Base-by-base conservation (phyloP, 2,329 filamentous ascomycete species). In the Sclerotinia minor region DNA sequence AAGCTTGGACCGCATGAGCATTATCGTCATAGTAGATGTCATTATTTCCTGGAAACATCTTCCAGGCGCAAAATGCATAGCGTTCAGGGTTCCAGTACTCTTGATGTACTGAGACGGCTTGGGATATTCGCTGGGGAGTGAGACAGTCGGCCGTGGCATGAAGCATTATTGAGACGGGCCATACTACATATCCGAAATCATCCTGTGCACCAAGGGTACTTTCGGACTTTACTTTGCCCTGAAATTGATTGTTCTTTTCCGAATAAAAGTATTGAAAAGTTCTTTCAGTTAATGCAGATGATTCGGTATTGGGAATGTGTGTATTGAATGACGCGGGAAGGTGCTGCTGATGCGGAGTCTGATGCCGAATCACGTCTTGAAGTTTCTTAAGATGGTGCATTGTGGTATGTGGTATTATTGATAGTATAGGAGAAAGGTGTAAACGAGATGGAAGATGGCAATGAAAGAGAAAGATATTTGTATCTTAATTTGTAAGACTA, bases 1-100 rank as follows among this genome's bases (percentile, higher is more conserved):
- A 57, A 29, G 69, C 67, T 53, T 73, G 72, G 21, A 67, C 64
- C 2, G 69, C 69, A 66, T 73, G 71, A 4, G 67, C 69, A 26
- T 73, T 73, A 29, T 73, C 71, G 53, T 73, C 71, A 49, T 71
- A 73, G 44, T 71, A 73, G 9, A 73, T 72, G 38, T 73, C 72
- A 8, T 70, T 61, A n/a, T 72, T 73, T 32, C 72, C 72, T 0
- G 69, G 69, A 59, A 69, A 72, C 71, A 73, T 73, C 44, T 73
- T 72, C 71, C 71, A 73, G 19, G 69, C 72, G 44, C 71, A 73
- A 26, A 73, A 73, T 6, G 67, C 72, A 57, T 68, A 66, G 49
- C 53, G 58, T 35, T 65, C 58, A 7, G 71, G 69, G 38, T 72
- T 72, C 71, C 71, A 73, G 41, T 73, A 72, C 11, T 66, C 45